Conservation (phyloP, 2,329 filamentous ascomycete genomes). For the Hypoxylon sp. region DNA sequence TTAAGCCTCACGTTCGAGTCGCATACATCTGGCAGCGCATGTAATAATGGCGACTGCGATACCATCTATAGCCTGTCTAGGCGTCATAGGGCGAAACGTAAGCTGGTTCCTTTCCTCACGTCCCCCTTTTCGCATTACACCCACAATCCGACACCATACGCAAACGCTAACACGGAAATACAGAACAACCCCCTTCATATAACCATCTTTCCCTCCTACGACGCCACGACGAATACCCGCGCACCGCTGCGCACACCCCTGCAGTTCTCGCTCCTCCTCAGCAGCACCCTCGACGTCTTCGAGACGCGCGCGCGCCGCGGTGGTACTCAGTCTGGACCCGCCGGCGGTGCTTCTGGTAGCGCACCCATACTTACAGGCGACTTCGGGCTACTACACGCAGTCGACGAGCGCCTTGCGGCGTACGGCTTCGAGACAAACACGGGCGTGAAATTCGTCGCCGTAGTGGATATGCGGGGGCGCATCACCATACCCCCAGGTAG, state of each 20-base stretch:
- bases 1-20: neutral
- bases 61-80: conserved; percentile 92
- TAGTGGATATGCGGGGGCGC: conserved; percentile 90
- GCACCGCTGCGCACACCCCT: conserved; percentile 78
- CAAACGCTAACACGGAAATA: neutral
- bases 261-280: conserved; percentile 92
- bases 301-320: conserved; percentile 84
- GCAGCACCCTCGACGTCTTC: conserved; percentile 93
- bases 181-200: conserved; percentile 98
- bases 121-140: conserved; percentile 1
- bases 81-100: conserved; percentile 94
- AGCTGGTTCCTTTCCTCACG: conserved; percentile 47
- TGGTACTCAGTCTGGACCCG: conserved; percentile 54
- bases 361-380: conserved; percentile 77
- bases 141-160: neutral
- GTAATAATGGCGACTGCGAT: conserved; percentile 70
- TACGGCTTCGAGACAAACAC: conserved; percentile 99
- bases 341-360: conserved; percentile 52
- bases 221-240: conserved; percentile 67
- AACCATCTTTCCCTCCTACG: conserved; percentile 85
- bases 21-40: conserved; percentile 20
- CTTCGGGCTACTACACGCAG: conserved; percentile 89
- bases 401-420: conserved; percentile 92
- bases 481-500: conserved; percentile 51
- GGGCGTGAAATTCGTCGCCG: conserved; percentile 88